Percentiles rank a stretch among this genome's conserved stretches.
Evolutionary conservation across 306 rosid species (phyloP).

Genomic region (Corylus heterophylla): DNA sequence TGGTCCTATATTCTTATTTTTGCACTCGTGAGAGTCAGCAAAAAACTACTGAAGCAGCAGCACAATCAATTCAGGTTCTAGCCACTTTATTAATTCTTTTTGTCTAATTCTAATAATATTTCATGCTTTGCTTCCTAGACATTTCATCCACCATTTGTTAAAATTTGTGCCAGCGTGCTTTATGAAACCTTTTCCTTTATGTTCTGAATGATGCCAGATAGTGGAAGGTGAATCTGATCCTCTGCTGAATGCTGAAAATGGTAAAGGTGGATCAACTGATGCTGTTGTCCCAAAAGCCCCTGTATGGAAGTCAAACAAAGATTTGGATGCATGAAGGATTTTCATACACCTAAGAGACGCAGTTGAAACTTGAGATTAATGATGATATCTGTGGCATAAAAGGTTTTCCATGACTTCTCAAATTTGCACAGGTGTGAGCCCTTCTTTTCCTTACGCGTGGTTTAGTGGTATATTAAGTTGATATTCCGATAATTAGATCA

Average conservation of each 20-base stretch:
- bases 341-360: slow-evolving; percentile 20
- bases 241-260: slow-evolving; percentile 59
- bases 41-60: slow-evolving; percentile 57
- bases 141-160: neutral
- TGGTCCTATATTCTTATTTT: slow-evolving; percentile 80
- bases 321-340: slow-evolving; percentile 49
- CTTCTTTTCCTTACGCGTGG: slow-evolving; percentile 23
- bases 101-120: neutral
- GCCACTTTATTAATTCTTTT: neutral
- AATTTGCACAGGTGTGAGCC: slow-evolving; percentile 26
- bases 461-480: slow-evolving; percentile 35
- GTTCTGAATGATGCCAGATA: slow-evolving; percentile 42
- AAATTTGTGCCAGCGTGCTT: neutral
- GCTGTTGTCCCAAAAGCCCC: slow-evolving; percentile 43
- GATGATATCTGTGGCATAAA: slow-evolving; percentile 38
- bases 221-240: slow-evolving; percentile 73
- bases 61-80: slow-evolving; percentile 63
- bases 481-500: slow-evolving; percentile 33
- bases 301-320: slow-evolving; percentile 64
- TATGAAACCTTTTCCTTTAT: slow-evolving; percentile 17
- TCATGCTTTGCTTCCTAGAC: neutral
- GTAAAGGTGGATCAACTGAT: slow-evolving; percentile 44
- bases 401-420: slow-evolving; percentile 30
- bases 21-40: slow-evolving; percentile 79
- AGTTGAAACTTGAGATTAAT: slow-evolving; percentile 36